Base-by-base conservation (phyloP, 2,329 filamentous ascomycete genomes). In the Chaetomiaceae sp. region DNA sequence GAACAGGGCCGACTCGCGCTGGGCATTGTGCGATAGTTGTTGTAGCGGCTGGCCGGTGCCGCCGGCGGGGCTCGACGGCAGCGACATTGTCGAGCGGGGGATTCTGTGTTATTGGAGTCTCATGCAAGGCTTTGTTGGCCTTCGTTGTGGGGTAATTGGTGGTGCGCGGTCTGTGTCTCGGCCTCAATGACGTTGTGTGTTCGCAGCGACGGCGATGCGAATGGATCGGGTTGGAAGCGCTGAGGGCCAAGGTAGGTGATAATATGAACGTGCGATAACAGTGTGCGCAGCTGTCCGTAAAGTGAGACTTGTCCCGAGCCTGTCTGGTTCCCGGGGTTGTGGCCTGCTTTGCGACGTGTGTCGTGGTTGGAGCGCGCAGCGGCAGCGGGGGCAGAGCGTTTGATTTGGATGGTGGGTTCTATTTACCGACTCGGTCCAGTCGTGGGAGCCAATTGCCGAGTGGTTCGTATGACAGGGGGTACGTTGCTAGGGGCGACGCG, bases 1-100 rank as follows among this genome's bases (percentile, higher is more conserved):
- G 45, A 67, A 55, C 45, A 65, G 59, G 14, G 67, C 65, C 30
- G 65, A 60, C 44, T 64, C 60, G 54, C 65, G 62, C 50, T 68
- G 67, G 53, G 73, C 69, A 60, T 84, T 83, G 48, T 55, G 79
- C 17, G 83, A 82, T 42, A 77, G 69, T 29, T 74, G 69, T 53
- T 79, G 77, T 39, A 86, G 70, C 42, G 83, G 77, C 36, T 51
- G 50, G 30, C 46, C 38, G 39, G 36, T 27, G 35, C 48, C 48
- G 35, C 32, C 49, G 50, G 72, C 68, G 56, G 72, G 73, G 62
- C 74, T 76, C 58, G 68, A 66, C 52, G 60, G 62, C 48, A 56
- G 50, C 53, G 73, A 70, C 71, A 74, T 75, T 37, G 54, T 53
- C 45, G 47, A 49, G 44, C 34, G 42, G 17, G 14, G 39, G 32